A percentile compares a stretch with the other conserved stretches of the same genome.
phyloP scores from a whole-genome alignment of 2,329 filamentous ascomycete species.

The Aspergillus carbonarius region DNA sequence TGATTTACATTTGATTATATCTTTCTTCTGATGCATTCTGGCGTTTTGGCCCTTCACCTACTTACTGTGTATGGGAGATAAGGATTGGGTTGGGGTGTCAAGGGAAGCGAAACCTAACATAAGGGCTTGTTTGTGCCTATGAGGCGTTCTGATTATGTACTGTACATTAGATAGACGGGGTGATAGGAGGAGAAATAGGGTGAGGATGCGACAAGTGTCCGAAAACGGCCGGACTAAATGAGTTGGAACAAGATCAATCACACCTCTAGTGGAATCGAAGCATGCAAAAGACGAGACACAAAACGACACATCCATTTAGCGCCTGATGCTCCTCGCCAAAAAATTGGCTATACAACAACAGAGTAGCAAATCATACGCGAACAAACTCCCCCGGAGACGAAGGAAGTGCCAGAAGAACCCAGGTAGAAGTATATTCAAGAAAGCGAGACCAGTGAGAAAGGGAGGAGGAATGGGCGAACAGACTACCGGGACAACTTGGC shows the following conservation, averaged over 20 bases:
- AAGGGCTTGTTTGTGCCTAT: neutral
- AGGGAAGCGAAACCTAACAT: neutral
- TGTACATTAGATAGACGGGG: slow-evolving; percentile 18
- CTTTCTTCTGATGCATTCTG: neutral
- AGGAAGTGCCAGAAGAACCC: slow-evolving; percentile 11
- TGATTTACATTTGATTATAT: neutral
- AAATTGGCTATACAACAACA: slow-evolving; percentile 32
- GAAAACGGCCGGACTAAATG: neutral
- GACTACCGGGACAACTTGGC: slow-evolving; percentile 63
- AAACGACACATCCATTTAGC: slow-evolving; percentile 28
- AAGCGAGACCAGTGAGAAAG: slow-evolving; percentile 4
- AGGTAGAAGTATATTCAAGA: slow-evolving; percentile 12
- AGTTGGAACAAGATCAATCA: neutral
- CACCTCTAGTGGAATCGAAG: neutral
- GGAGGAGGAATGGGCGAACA: slow-evolving; percentile 5
- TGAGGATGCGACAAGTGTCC: slow-evolving; percentile 3
- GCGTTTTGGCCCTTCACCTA: neutral
- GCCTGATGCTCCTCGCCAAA: slow-evolving; percentile 35
- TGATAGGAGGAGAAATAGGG: neutral
- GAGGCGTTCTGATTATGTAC: slow-evolving; percentile 13
- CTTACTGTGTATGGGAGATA: neutral
- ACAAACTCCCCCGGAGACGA: slow-evolving; percentile 8
- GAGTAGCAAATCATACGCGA: slow-evolving; percentile 15
- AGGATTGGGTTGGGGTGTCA: neutral
- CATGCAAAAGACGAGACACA: slow-evolving; percentile 13